Percentiles rank a stretch among this genome's conserved stretches.
These are phyloP conservation scores for Ilex asprella DNA, from an alignment of 257 asterid species.

Conservation along the genomic window DNA sequence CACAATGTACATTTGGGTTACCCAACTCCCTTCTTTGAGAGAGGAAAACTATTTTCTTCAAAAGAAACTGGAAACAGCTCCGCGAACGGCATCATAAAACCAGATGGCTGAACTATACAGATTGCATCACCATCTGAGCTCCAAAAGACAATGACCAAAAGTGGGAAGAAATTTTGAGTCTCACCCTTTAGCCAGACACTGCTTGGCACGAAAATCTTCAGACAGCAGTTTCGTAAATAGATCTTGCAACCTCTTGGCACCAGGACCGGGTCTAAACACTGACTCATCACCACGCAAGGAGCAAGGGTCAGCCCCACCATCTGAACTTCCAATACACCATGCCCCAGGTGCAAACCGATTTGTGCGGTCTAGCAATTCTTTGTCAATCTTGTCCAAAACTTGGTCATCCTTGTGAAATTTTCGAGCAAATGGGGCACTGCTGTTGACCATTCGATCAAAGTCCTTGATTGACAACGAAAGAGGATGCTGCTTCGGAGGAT, in stretches of 20 bases:
- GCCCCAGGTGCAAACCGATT: constrained; percentile 74
- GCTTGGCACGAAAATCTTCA: constrained; percentile 51
- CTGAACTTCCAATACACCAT: constrained; percentile 79
- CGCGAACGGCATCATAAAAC: constrained; percentile 8
- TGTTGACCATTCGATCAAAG: constrained; percentile 74
- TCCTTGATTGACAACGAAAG: constrained; percentile 52
- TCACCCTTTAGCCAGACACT: constrained; percentile 41
- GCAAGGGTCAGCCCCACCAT: constrained; percentile 71
- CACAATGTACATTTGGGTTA: constrained; percentile 39
- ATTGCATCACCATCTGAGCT: no score
- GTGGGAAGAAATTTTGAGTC: neutral
- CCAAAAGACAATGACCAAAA: neutral
- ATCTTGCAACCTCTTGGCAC: constrained; percentile 58
- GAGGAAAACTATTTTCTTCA: constrained; percentile 26
- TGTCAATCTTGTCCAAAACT: constrained; percentile 73
- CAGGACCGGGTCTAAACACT: constrained; percentile 67
- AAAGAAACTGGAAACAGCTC: constrained; percentile 28
- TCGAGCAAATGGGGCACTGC: constrained; percentile 87
- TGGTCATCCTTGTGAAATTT: constrained; percentile 85
- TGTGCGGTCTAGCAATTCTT: constrained; percentile 61
- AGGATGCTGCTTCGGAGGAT: constrained; percentile 98
- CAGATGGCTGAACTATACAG: neutral
- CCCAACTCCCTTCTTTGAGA: constrained; percentile 15
- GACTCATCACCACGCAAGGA: constrained; percentile 58
- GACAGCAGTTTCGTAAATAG: constrained; percentile 48